Base-by-base conservation (phyloP, 441 rosid genomes). In the Populus hybrid region DNA sequence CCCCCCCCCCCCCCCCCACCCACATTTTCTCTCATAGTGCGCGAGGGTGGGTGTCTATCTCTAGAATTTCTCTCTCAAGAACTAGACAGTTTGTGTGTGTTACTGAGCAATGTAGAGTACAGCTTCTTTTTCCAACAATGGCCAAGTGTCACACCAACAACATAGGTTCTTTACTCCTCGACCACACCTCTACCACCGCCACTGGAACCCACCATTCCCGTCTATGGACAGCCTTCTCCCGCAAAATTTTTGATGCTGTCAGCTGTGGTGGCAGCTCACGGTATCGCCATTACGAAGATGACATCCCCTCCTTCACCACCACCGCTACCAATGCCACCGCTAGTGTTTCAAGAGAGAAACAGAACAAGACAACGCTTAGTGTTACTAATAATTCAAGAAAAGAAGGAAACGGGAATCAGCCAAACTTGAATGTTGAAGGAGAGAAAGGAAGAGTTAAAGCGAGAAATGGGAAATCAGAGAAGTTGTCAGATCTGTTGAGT, bases 191-290 rank as follows among this genome's bases (percentile, higher is more conserved):
- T 73, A 16, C 83, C 70, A 30, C 86, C 70, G 20, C 81, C 63
- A 67, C 81, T 7, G 24, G 67, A 79, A 21, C 28, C 30, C 30
- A 77, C 76, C 87, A 86, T 69, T 86, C 80, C 88, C 89, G 96
- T 1, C 85, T 85, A 66, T 95, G 97, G 90, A 72, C 83, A 24
- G 79, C 89, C 18, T 88, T 92, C 87, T 91, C 93, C 70, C 88
- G 93, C n/a, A 85, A 84, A 80, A 81, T 94, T 79, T 78, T 90
- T 72, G 84, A 88, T 76, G 93, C 95, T 57, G 87, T 95, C 9
- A 88, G 94, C 83, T 95, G 99, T 79, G 98, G 98, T 21, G 88
- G 93, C 11, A 85, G 90, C 80, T 88, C 93, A 18, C 87, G 91
- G 42, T 82, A 87, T 85, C 84, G 85, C 11, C 87, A 81, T 61